Evolutionary conservation across 1,284 basidiomycete genomes (phyloP), one percentile per base, ranked within the genome.

Genomic region (Melampsora larici-populina): DNA sequence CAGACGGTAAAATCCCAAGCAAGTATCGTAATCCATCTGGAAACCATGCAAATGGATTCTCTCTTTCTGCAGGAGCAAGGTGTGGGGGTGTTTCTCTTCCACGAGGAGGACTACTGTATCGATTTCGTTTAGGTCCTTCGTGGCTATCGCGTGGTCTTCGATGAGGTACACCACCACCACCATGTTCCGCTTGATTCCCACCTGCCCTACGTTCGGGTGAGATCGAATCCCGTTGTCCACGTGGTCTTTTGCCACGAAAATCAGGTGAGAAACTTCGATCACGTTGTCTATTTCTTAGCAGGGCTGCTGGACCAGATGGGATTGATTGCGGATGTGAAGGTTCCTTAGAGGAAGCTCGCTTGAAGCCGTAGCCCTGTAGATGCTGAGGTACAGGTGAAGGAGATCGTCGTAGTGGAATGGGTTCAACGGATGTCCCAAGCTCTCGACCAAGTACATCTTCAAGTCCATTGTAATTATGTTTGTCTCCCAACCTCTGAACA

Each of bases 21-120:
- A 97, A 96, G 89, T 90, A 92, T 13, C 88, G 87, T 36, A 95
- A 85, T 11, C 91, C 87, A 62, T 87, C 86, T n/a, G 92, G 92
- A 13, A 95, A 77, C 74, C 64, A 69, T 24, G 66, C 66, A 36
- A 62, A 77, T 36, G 74, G 74, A 60, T 77, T 77, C 2, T 24
- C 65, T 26, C 63, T n/a, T 63, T 26, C 43, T 21, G 46, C 26
- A 70, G 68, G 36, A 33, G 29, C 26, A 55, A 31, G 17, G 24
- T 51, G 55, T n/a, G 67, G 67, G 8, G 74, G 55, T 8, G 18
- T 48, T 17, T 69, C 67, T 63, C 60, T 29, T 46, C 24, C 49
- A n/a, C 74, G 60, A 40, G 58, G 40, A 24, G 73, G 73, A 68
- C 46, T 68, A 24, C 55, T 48, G 46, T 29, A 77, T 11, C 74